Evolutionary conservation across 2,329 filamentous ascomycete genomes (phyloP), one percentile per base, ranked within the genome.

Genomic region (Aspergillus amoenus): DNA sequence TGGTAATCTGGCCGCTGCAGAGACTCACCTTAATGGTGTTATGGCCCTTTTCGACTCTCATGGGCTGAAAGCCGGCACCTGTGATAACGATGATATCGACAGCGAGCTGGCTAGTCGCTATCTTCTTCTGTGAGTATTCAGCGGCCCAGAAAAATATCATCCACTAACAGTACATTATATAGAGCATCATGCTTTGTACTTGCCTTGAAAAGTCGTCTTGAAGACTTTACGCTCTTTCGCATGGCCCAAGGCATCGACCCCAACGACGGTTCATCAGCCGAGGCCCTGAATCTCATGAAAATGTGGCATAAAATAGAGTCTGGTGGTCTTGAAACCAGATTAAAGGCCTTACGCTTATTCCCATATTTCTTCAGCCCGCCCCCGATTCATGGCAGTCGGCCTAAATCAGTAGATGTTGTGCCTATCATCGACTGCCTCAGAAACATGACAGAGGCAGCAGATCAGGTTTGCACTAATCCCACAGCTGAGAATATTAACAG

Each of bases 321-420:
- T 1, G 15, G 21, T 6, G 49, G 49, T 7, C 37, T 52, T 5
- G 49, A 42, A 3, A 43, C 37, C n/a, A 27, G 49, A 21, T 21
- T 52, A 6, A 52, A 21, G 21, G 37, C 37, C 39, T 7, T 52
- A n/a, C 49, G 49, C 11, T 11, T 52, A 3, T 52, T 52, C 37
- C 49, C 49, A 5, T 43, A 43, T 30, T 52, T 52, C 17, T 52
- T 52, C 37, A 42, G 37, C 37, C 39, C 32, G 21, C 49, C 49
- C 9, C 49, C 49, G 49, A 15, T 21, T 8, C n/a, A 42, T 11
- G 9, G 22, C 1, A 30, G 3, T 13, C 49, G 37, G 37, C 49
- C 9, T 8, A 51, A 18, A 13, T 18, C 30, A 8, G 11, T 52
- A 15, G 45, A 47, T 6, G 27, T 11, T 5, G 4, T 21, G 9